These are phyloP conservation scores for Suhomyces xylopsoci DNA, from an alignment of 805 yeast genomes.

Conservation along the genomic window DNA sequence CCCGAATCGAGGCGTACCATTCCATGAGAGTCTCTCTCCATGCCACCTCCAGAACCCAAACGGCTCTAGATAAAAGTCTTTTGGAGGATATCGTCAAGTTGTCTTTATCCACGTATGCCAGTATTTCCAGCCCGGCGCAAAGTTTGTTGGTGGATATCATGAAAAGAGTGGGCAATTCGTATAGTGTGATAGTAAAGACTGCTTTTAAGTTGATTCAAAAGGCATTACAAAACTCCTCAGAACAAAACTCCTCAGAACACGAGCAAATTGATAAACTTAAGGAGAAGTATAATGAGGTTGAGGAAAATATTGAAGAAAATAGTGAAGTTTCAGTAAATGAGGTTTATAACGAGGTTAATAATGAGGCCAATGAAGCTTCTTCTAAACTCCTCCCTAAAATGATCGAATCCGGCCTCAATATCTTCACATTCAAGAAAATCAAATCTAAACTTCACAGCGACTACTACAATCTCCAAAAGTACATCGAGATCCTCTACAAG, in stretches of 20 bases:
- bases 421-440: constrained; percentile 57
- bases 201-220: constrained; percentile 48
- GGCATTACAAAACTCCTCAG: constrained; percentile 36
- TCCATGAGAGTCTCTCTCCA: constrained; percentile 68
- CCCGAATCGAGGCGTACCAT: constrained; percentile 71
- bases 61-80: constrained; percentile 58
- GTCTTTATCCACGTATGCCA: constrained; percentile 67
- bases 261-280: not conserved
- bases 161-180: constrained; percentile 67
- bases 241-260: not conserved
- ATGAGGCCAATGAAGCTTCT: not conserved
- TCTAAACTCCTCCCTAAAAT: constrained; percentile 26
- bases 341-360: too few species aligned
- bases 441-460: constrained; percentile 58
- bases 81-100: constrained; percentile 62
- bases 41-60: constrained; percentile 69
- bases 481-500: constrained; percentile 47
- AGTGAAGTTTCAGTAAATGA: too few species aligned
- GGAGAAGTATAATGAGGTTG: too few species aligned
- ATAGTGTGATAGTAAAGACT: constrained; percentile 49
- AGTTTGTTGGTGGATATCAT: constrained; percentile 62
- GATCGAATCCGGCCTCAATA: constrained; percentile 61
- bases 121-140: constrained; percentile 69
- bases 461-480: constrained; percentile 46
- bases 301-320: too few species aligned